Evolutionary conservation across 805 yeast species (phyloP).

Genomic region (Metschnikowia proteae): DNA sequence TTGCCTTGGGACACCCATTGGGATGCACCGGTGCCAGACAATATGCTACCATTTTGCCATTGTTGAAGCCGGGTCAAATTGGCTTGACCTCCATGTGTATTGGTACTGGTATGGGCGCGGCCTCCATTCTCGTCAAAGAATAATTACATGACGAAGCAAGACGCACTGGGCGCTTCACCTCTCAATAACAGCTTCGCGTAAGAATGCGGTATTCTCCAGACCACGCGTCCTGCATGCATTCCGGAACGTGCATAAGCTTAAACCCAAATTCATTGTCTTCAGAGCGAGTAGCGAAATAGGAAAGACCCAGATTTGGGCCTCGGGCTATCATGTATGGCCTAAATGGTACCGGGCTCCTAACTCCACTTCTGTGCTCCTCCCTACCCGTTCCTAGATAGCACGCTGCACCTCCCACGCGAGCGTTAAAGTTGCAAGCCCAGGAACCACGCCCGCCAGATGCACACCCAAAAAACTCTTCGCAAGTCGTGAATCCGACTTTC

Average conservation of each 20-base stretch:
- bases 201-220: too few species aligned
- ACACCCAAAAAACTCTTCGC: not conserved
- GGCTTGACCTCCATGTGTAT: constrained; percentile 97
- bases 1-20: constrained; percentile 90
- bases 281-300: too few species aligned
- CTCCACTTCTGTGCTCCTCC: too few species aligned
- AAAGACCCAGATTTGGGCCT: too few species aligned
- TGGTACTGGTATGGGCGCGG: constrained; percentile 99
- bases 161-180: too few species aligned
- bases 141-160: constrained; percentile 26
- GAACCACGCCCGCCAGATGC: not conserved
- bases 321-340: too few species aligned
- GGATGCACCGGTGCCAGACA: constrained; percentile 76
- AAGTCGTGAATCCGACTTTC: too few species aligned
- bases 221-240: too few species aligned
- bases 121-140: constrained; percentile 79
- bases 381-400: too few species aligned
- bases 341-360: not conserved
- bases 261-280: too few species aligned
- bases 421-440: not conserved
- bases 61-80: constrained; percentile 71
- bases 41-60: constrained; percentile 80
- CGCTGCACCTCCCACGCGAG: not conserved
- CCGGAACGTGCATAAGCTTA: too few species aligned
- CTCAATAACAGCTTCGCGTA: too few species aligned